Evolutionary conservation across 2,329 filamentous ascomycete genomes (phyloP).

Genomic region (Fusarium nisikadoi): DNA sequence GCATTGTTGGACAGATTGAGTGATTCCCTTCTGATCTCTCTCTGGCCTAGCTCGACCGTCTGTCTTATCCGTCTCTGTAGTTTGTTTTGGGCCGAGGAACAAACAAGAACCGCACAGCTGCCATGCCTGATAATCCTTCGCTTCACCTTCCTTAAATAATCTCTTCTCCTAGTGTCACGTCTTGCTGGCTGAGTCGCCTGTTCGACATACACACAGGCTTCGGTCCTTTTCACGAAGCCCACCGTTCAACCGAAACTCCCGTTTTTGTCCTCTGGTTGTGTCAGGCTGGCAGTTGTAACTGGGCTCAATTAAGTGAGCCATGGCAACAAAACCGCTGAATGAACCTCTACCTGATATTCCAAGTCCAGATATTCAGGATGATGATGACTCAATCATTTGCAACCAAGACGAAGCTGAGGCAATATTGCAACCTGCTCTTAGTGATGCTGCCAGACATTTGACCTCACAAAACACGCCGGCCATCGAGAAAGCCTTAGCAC

Average conservation of each 20-base stretch:
- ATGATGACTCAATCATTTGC: constrained; percentile 43
- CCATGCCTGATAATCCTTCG: constrained; percentile 23
- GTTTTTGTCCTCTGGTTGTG: background rate
- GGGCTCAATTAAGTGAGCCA: constrained; percentile 8
- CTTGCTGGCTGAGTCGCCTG: background rate
- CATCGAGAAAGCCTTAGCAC: constrained; percentile 66
- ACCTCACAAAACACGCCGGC: constrained; percentile 66
- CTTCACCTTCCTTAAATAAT: constrained; percentile 22
- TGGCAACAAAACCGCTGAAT: constrained; percentile 17
- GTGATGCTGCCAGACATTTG: constrained; percentile 64
- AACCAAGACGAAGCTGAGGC: constrained; percentile 68
- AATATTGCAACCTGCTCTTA: constrained; percentile 69
- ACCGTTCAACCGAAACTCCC: background rate
- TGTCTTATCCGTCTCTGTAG: background rate
- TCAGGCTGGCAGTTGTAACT: background rate
- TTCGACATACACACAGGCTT: constrained; percentile 14
- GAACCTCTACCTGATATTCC: constrained; percentile 8
- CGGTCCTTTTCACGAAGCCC: constrained; percentile 6
- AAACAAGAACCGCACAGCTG: constrained; percentile 6
- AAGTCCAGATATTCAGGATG: constrained; percentile 23
- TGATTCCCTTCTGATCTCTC: constrained; percentile 1
- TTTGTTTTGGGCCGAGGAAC: constrained; percentile 23
- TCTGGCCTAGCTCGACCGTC: constrained; percentile 35
- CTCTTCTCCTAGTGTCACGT: constrained; percentile 4
- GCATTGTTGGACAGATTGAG: constrained; percentile 23